Conservation (phyloP, 805 yeast genomes). For the Vanderwaltozyma polyspora region DNA sequence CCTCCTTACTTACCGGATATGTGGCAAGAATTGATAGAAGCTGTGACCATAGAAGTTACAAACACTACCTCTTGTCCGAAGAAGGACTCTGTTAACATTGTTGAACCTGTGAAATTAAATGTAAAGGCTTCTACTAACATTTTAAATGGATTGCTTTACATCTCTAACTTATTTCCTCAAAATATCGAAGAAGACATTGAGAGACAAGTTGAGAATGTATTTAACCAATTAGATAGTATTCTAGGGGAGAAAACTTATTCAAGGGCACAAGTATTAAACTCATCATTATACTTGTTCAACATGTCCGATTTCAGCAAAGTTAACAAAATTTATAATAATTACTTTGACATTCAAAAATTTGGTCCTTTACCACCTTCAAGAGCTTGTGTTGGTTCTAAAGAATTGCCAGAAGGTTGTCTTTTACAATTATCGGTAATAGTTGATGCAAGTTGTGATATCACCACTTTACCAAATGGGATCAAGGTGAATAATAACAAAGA, state of each 20-base stretch:
- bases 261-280: slow-evolving; percentile 42
- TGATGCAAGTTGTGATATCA: slow-evolving; percentile 15
- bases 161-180: slow-evolving; percentile 34
- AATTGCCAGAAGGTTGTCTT: slow-evolving; percentile 23
- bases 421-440: slow-evolving; percentile 50
- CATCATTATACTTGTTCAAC: slow-evolving; percentile 48
- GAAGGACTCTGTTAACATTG: not conserved
- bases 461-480: not conserved
- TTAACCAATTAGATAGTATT: slow-evolving; percentile 31
- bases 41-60: not conserved
- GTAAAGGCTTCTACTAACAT: slow-evolving; percentile 6
- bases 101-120: not conserved
- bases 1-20: slow-evolving; percentile 14
- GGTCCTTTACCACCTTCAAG: slow-evolving; percentile 78
- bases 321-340: slow-evolving; percentile 47
- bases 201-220: slow-evolving; percentile 40
- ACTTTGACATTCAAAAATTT: slow-evolving; percentile 32
- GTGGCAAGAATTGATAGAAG: slow-evolving; percentile 7
- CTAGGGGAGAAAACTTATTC: slow-evolving; percentile 26
- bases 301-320: slow-evolving; percentile 56
- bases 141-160: slow-evolving; percentile 27
- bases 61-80: not conserved
- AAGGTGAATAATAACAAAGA: slow-evolving; percentile 28
- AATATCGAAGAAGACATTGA: slow-evolving; percentile 20
- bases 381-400: slow-evolving; percentile 59